These are phyloP conservation scores for Waitea zeae DNA, from an alignment of 1,284 basidiomycete species.

Conservation along the genomic window DNA sequence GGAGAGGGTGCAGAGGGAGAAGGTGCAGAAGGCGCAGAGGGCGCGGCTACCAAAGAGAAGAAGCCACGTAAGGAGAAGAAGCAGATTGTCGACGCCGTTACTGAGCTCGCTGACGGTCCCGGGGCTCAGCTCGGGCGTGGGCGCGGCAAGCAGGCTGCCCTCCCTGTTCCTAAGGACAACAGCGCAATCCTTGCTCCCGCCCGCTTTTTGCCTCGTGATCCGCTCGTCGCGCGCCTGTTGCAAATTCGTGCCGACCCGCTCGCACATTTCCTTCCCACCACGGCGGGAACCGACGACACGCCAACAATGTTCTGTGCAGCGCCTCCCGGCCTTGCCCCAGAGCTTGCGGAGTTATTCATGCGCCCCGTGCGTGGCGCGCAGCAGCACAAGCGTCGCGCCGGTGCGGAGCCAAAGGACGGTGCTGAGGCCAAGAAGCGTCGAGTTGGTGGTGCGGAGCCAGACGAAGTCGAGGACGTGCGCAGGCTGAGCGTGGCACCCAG, in stretches of 20 bases:
- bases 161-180: slow-evolving; percentile 44
- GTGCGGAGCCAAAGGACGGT: slow-evolving; percentile 17
- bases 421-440: slow-evolving; percentile 45
- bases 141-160: slow-evolving; percentile 34
- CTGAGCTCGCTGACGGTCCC: slow-evolving; percentile 64
- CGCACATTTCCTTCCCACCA: slow-evolving; percentile 72
- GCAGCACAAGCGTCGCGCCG: slow-evolving; percentile 29
- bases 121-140: slow-evolving; percentile 35
- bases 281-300: slow-evolving; percentile 39
- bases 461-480: slow-evolving; percentile 51
- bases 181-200: slow-evolving; percentile 64
- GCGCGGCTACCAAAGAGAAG: slow-evolving; percentile 22
- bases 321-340: slow-evolving; percentile 65
- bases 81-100: slow-evolving; percentile 69
- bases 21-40: slow-evolving; percentile 17
- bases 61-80: slow-evolving; percentile 52
- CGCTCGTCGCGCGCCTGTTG: slow-evolving; percentile 64
- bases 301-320: slow-evolving; percentile 61
- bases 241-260: slow-evolving; percentile 78
- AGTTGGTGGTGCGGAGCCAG: slow-evolving; percentile 25
- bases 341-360: slow-evolving; percentile 70
- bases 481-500: slow-evolving; percentile 49
- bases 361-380: slow-evolving; percentile 41
- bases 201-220: slow-evolving; percentile 69
- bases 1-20: slow-evolving; percentile 17